These are phyloP conservation scores for Raphanus sativus DNA, from an alignment of 345 rosid genomes.

Conservation along the genomic window DNA sequence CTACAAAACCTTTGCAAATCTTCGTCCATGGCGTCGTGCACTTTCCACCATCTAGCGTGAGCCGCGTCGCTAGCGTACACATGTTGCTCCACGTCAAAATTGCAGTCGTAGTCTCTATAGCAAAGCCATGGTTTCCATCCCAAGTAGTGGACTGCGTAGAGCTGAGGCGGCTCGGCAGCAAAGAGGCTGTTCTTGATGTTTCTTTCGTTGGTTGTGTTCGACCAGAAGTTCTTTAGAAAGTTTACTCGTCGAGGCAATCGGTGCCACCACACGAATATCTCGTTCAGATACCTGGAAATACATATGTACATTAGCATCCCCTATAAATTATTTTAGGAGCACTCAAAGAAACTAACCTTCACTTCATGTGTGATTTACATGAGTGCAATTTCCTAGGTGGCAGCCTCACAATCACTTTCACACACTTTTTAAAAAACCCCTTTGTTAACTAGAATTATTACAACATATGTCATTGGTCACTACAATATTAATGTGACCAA, in stretches of 20 bases:
- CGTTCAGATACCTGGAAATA: conserved; percentile 55
- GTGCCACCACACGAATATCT: conserved; percentile 92
- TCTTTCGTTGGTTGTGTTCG: conserved; percentile 69
- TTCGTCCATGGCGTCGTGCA: conserved; percentile 69
- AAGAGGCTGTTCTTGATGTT: conserved; percentile 72
- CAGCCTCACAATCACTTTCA: too few species aligned
- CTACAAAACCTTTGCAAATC: conserved; percentile 64
- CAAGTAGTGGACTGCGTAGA: conserved; percentile 76
- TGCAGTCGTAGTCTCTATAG: conserved; percentile 92
- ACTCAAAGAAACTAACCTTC: too few species aligned
- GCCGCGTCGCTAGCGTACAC: conserved; percentile 92
- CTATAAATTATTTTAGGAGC: too few species aligned
- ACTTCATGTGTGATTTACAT: too few species aligned
- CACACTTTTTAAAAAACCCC: too few species aligned
- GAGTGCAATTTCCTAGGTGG: too few species aligned
- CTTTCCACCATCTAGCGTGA: conserved; percentile 78
- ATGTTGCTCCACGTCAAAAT: conserved; percentile 60
- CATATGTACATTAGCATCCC: neutral
- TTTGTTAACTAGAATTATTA: too few species aligned
- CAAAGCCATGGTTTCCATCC: conserved; percentile 93
- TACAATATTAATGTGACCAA: too few species aligned
- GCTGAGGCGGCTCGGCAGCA: conserved; percentile 69
- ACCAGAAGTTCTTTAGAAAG: conserved; percentile 84
- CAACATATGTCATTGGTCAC: too few species aligned
- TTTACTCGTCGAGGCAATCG: conserved; percentile 79